A percentile compares a stretch with the other conserved stretches of the same genome.
phyloP scores from a whole-genome alignment of 1,284 basidiomycete species.

The Boletus calvinii region DNA sequence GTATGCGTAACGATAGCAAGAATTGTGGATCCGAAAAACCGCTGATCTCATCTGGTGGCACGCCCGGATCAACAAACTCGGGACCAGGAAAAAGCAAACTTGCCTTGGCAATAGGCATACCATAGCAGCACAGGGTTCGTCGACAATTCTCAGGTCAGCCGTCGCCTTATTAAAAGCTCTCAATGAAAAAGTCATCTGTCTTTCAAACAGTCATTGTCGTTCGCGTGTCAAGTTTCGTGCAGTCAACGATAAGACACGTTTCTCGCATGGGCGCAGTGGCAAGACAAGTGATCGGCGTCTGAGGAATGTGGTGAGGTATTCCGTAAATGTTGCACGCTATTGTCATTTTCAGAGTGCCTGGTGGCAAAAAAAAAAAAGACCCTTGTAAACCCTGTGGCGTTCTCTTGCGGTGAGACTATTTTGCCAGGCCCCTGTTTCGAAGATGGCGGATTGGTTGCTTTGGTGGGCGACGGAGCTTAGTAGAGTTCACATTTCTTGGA shows the following conservation, averaged over 20 bases:
- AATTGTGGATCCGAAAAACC: conserved; percentile 3
- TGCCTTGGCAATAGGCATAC: neutral
- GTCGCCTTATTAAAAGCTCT: too few relatives aligned
- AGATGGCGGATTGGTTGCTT: neutral
- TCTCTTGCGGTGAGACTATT: neutral
- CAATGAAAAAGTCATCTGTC: too few relatives aligned
- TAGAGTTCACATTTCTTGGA: neutral
- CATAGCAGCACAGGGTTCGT: too few relatives aligned
- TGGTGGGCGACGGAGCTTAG: neutral
- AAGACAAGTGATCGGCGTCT: conserved; percentile 19
- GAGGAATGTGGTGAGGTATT: conserved; percentile 2
- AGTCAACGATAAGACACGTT: neutral
- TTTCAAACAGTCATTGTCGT: conserved; percentile 5
- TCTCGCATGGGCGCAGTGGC: neutral
- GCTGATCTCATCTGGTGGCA: neutral
- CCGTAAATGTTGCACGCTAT: conserved; percentile 20
- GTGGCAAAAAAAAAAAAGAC: neutral
- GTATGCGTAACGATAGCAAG: neutral
- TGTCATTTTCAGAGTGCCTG: conserved; percentile 21
- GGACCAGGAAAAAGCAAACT: neutral
- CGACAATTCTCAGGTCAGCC: too few relatives aligned
- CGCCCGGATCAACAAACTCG: neutral
- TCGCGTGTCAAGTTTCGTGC: conserved; percentile 1
- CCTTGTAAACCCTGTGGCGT: conserved; percentile 27
- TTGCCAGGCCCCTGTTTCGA: conserved; percentile 9